These are phyloP conservation scores for Colletotrichum sp. DNA, from an alignment of 2,329 filamentous ascomycete genomes.

Conservation along the genomic window DNA sequence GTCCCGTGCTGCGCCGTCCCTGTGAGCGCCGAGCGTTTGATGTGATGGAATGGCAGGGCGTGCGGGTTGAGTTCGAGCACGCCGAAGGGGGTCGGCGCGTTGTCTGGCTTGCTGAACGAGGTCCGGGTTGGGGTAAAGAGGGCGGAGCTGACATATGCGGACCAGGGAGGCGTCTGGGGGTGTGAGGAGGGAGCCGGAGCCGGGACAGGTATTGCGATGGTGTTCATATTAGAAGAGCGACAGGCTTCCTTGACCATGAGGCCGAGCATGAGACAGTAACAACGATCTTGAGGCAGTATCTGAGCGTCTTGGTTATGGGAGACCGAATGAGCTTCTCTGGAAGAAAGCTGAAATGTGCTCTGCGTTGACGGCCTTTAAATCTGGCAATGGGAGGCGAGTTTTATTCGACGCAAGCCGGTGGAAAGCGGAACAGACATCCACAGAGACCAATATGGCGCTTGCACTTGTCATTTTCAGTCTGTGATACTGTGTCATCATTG, in stretches of 20 bases:
- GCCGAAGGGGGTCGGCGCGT: not conserved
- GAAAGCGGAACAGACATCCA: not conserved
- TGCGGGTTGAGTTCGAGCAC: not conserved
- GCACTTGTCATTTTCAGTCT: not conserved
- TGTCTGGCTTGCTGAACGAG: not conserved
- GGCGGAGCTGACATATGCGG: not conserved
- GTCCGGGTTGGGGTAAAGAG: not conserved
- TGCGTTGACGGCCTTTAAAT: no score
- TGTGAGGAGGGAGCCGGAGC: not conserved
- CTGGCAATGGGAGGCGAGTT: not conserved
- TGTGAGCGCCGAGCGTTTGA: not conserved
- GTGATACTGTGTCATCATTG: fast-evolving
- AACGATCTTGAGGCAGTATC: not conserved
- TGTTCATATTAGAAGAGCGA: not conserved
- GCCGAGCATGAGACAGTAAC: not conserved
- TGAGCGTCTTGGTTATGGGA: not conserved
- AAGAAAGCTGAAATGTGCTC: not conserved
- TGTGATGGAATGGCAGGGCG: not conserved
- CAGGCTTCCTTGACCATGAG: not conserved
- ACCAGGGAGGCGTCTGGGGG: not conserved
- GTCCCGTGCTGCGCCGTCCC: not conserved
- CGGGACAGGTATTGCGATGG: not conserved
- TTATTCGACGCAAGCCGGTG: not conserved
- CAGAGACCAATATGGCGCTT: not conserved
- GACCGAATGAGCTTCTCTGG: not conserved